Conservation (phyloP, 768 basidiomycete genomes). For the Panaeolus papilionaceus region DNA sequence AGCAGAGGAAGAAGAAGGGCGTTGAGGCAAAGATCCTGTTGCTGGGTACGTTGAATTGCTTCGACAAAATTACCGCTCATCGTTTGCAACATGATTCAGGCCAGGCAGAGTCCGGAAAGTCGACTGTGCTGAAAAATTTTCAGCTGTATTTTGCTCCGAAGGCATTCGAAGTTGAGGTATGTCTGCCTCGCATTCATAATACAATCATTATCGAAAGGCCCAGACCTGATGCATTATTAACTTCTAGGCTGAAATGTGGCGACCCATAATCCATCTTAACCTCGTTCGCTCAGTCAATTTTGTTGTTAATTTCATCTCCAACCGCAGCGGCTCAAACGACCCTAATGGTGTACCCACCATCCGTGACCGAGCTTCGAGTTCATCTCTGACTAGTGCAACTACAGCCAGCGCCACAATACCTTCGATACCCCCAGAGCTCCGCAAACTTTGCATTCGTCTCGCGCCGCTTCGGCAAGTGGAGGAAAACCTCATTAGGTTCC, state of each 20-base stretch:
- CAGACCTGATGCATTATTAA: conserved; percentile 1
- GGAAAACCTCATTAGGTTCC: conserved; percentile 48
- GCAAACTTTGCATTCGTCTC: conserved; percentile 54
- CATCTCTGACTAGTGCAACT: conserved; percentile 32
- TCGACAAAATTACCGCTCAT: neutral
- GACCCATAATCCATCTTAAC: conserved; percentile 72
- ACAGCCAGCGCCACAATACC: conserved; percentile 1
- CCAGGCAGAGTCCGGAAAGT: conserved; percentile 74
- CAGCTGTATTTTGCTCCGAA: conserved; percentile 66
- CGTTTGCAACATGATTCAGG: conserved; percentile 39
- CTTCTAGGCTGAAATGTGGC: conserved; percentile 57
- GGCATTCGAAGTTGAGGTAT: conserved; percentile 61
- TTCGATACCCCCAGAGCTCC: conserved; percentile 35
- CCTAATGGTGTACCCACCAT: conserved; percentile 27
- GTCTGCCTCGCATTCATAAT: conserved; percentile 14
- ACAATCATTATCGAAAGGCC: neutral
- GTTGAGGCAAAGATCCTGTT: conserved; percentile 55
- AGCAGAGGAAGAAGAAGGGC: conserved; percentile 43
- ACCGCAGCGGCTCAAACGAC: conserved; percentile 26
- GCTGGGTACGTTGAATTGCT: conserved; percentile 48
- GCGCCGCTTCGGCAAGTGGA: conserved; percentile 64
- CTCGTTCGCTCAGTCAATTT: conserved; percentile 60
- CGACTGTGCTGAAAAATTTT: conserved; percentile 71
- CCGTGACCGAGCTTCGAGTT: conserved; percentile 24
- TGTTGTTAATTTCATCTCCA: conserved; percentile 39